A percentile compares a stretch with the other conserved stretches of the same genome.
Evolutionary conservation across 192 early-diverging fungal species (phyloP).

Genomic region (Oehlia diaphana): DNA sequence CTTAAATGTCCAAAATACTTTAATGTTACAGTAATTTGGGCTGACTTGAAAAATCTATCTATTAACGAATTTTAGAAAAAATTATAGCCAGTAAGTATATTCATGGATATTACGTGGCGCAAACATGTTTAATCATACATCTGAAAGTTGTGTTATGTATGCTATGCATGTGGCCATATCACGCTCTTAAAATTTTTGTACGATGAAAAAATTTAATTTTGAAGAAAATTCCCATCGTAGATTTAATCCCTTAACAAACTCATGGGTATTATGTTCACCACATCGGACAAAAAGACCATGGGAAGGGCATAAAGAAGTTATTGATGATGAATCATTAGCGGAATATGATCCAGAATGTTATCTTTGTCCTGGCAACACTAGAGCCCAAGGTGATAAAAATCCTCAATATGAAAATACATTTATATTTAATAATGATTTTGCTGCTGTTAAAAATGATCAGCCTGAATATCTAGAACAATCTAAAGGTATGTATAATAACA

Average conservation of each 20-base stretch:
- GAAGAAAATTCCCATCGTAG: conserved; percentile 74
- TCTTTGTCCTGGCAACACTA: conserved; percentile 83
- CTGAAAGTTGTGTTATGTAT: no score
- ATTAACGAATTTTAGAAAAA: no score
- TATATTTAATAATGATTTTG: conserved; percentile 92
- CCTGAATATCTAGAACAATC: conserved; percentile 35
- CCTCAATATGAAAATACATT: conserved; percentile 78
- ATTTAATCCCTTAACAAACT: conserved; percentile 87
- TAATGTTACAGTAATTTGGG: not conserved
- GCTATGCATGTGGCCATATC: no score
- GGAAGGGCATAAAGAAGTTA: conserved; percentile 71
- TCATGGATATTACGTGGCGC: no score
- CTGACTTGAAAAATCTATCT: no score
- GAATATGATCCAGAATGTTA: conserved; percentile 81
- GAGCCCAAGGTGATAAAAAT: conserved; percentile 73
- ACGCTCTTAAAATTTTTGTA: no score
- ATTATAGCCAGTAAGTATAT: no score
- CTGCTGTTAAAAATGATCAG: conserved; percentile 73
- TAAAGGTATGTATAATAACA: not conserved
- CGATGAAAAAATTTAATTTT: conserved; percentile 48
- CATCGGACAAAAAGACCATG: conserved; percentile 94
- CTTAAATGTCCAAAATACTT: not conserved
- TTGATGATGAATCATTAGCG: conserved; percentile 45
- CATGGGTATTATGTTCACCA: conserved; percentile 97
- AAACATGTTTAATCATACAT: no score